phyloP scores from a whole-genome alignment of 148 eudicot genomes.

The Agrostemma githago region DNA sequence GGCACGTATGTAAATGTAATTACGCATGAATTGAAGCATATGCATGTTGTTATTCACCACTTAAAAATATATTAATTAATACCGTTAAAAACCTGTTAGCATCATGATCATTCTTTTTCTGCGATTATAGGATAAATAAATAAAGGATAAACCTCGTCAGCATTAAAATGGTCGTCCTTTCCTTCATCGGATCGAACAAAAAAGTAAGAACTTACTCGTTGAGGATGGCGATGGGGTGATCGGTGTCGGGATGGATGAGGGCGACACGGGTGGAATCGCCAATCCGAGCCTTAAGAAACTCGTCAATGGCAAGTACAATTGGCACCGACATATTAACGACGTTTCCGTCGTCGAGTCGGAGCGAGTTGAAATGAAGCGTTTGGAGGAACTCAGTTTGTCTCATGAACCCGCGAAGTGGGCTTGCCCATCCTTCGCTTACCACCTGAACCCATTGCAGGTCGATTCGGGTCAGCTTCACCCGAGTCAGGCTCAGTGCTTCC shows the following conservation, averaged over 20 bases:
- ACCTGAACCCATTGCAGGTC: slow-evolving; percentile 91
- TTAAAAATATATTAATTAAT: no score
- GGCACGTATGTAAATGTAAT: no score
- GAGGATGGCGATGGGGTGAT: slow-evolving; percentile 57
- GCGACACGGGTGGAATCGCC: slow-evolving; percentile 47
- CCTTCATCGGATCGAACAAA: background rate
- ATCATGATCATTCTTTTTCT: no score
- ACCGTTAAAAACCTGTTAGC: no score
- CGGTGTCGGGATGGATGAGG: slow-evolving; percentile 42
- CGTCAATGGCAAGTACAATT: slow-evolving; percentile 78
- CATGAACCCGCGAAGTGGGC: slow-evolving; percentile 89
- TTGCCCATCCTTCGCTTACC: slow-evolving; percentile 96
- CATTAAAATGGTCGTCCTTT: background rate
- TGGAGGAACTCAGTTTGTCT: slow-evolving; percentile 96
- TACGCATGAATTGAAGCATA: no score
- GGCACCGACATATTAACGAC: slow-evolving; percentile 93
- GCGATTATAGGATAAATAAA: no score
- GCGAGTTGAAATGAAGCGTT: slow-evolving; percentile 98
- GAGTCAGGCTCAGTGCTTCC: slow-evolving; percentile 35
- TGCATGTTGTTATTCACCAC: no score
- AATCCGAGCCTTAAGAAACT: slow-evolving; percentile 43
- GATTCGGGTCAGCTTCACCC: slow-evolving; percentile 47
- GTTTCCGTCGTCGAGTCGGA: slow-evolving; percentile 60
- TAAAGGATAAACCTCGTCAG: background rate
- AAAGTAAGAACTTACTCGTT: slow-evolving; percentile 59